Evolutionary conservation across 192 early-diverging fungal genomes (phyloP).

Genomic region (Backusella liffmaniae): DNA sequence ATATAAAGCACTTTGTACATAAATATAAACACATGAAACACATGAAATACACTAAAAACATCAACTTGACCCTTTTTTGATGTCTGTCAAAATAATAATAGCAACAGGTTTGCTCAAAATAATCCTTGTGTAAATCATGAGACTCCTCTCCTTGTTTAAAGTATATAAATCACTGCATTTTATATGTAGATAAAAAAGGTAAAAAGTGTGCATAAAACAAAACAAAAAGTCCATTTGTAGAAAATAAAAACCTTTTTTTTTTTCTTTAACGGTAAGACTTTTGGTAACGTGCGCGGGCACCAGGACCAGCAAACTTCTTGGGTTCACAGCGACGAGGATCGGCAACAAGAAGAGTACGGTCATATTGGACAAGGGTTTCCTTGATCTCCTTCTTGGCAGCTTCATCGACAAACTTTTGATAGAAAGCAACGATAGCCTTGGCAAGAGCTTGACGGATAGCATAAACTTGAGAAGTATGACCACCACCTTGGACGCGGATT

Average conservation of each 20-base stretch:
- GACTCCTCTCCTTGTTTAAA: neutral
- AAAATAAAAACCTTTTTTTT: constrained; percentile 7
- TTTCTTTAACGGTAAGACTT: constrained; percentile 84
- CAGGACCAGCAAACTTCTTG: constrained; percentile 99
- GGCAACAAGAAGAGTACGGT: constrained; percentile 97
- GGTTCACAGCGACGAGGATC: constrained; percentile 99
- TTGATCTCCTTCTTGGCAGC: constrained; percentile 99
- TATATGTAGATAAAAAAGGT: constrained; percentile 1
- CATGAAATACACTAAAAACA: neutral
- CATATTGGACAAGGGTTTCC: constrained; percentile 85
- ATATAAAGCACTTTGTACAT: neutral
- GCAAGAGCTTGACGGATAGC: constrained; percentile 98
- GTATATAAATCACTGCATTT: constrained; percentile 8
- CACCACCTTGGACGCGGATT: constrained; percentile 96
- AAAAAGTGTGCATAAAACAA: constrained; percentile 3
- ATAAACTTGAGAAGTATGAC: constrained; percentile 94
- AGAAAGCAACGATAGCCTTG: constrained; percentile 98
- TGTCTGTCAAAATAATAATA: neutral
- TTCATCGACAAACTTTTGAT: constrained; percentile 99
- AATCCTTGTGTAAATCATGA: neutral
- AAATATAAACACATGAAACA: neutral
- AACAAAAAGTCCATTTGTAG: neutral
- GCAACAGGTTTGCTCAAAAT: neutral
- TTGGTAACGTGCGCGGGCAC: constrained; percentile 96
- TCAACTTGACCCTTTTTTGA: neutral